A percentile compares a stretch with the other conserved stretches of the same genome.
Evolutionary conservation across 2,329 filamentous ascomycete genomes (phyloP).

Genomic region (Reticulascus tulasneorum): DNA sequence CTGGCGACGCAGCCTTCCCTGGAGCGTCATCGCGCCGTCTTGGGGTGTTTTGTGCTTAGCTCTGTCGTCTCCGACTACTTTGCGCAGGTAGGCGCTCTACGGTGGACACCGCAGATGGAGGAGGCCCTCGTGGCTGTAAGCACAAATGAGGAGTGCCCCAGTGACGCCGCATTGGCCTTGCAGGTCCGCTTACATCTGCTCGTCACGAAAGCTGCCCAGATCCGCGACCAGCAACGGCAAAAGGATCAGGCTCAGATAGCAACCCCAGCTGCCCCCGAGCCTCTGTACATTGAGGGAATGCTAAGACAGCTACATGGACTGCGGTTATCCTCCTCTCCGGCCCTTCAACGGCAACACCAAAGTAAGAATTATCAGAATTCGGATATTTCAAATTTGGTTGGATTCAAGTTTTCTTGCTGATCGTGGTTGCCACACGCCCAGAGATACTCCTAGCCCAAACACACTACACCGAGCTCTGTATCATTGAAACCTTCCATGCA

Average conservation of each 20-base stretch:
- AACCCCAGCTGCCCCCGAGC: background rate
- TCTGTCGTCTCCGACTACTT: background rate
- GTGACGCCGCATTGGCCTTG: background rate
- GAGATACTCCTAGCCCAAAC: background rate
- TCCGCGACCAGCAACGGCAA: background rate
- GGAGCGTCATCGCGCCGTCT: background rate
- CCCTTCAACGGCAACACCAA: too few relatives aligned
- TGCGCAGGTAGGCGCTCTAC: background rate
- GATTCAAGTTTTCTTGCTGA: background rate
- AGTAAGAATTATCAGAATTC: too few relatives aligned
- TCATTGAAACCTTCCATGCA: background rate
- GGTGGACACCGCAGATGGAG: background rate
- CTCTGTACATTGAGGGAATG: background rate
- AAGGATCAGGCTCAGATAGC: background rate
- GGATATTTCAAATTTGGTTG: background rate
- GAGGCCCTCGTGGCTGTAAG: background rate
- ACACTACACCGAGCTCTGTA: background rate
- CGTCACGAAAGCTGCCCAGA: background rate
- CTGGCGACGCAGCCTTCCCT: background rate
- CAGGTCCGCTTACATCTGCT: conserved; percentile 2
- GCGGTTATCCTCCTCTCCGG: background rate
- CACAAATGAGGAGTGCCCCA: background rate
- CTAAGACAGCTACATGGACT: background rate
- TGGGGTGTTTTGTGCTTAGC: conserved; percentile 1
- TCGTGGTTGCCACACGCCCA: too few relatives aligned